Percentiles rank a stretch among this genome's conserved stretches.
These are phyloP conservation scores for Saccharomyces pastorianus DNA, from an alignment of 1,139 yeast genomes.

Conservation along the genomic window DNA sequence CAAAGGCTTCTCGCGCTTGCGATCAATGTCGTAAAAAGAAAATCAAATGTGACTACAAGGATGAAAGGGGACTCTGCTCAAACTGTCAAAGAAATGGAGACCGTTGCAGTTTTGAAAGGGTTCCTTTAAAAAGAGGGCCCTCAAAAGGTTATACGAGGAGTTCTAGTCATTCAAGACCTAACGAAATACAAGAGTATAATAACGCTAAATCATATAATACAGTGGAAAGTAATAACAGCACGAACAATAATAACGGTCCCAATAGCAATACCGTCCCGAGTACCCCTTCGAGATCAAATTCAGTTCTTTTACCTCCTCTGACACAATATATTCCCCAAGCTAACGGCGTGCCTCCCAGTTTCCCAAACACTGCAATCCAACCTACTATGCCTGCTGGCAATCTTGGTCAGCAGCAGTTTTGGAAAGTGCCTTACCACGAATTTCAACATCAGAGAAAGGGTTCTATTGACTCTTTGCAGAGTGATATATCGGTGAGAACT, in stretches of 20 bases:
- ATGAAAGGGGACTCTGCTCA: conserved; percentile 20
- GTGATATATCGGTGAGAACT: conserved; percentile 23
- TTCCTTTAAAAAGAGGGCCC: conserved; percentile 72
- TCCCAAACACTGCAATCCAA: neutral
- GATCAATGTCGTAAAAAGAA: conserved; percentile 33
- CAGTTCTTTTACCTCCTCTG: conserved; percentile 27
- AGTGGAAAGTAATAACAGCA: conserved; percentile 17
- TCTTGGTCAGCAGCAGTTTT: conserved; percentile 25
- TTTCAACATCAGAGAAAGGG: conserved; percentile 26
- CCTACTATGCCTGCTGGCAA: neutral
- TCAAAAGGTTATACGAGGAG: conserved; percentile 51
- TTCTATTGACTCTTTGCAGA: conserved; percentile 26
- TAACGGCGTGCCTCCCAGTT: conserved; percentile 1
- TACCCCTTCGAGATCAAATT: conserved; percentile 12
- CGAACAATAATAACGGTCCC: conserved; percentile 13
- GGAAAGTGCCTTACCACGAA: conserved; percentile 32
- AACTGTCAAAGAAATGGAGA: conserved; percentile 26
- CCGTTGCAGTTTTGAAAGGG: conserved; percentile 38
- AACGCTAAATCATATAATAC: conserved; percentile 13
- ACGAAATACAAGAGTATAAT: conserved; percentile 32
- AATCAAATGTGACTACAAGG: conserved; percentile 31
- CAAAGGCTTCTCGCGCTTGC: conserved; percentile 33
- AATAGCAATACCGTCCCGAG: conserved; percentile 4
- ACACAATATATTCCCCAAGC: conserved; percentile 24
- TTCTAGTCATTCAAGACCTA: conserved; percentile 7